Conservation (phyloP, 192 early-diverging fungal genomes). For the Jimgerdemannia lactiflua region DNA sequence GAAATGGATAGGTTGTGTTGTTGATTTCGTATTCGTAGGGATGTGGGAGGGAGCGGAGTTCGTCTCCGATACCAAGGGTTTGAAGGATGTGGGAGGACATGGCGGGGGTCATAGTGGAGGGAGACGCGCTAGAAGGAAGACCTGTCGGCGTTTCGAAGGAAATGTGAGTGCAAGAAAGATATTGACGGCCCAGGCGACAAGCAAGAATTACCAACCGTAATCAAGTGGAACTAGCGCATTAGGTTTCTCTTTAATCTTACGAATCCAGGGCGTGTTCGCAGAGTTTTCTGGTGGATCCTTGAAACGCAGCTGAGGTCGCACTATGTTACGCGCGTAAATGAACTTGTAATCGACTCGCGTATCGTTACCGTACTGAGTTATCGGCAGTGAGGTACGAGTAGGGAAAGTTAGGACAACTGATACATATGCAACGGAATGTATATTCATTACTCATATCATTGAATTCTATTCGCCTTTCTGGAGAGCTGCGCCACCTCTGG, state of each 20-base stretch:
- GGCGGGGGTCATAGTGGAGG: background rate
- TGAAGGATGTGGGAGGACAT: background rate
- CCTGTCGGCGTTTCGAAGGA: slow-evolving; percentile 5
- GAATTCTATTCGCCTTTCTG: slow-evolving; percentile 13
- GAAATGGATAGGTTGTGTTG: slow-evolving; percentile 68
- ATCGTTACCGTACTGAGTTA: slow-evolving; percentile 8
- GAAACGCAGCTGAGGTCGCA: slow-evolving; percentile 87
- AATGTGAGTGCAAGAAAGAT: background rate
- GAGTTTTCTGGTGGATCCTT: slow-evolving; percentile 89
- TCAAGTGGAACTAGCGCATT: slow-evolving; percentile 79
- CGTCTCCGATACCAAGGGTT: slow-evolving; percentile 11
- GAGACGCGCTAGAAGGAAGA: background rate
- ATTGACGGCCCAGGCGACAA: background rate
- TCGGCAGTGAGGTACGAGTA: background rate
- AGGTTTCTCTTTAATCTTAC: slow-evolving; percentile 80
- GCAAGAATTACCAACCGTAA: slow-evolving; percentile 32
- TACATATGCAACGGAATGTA: no score
- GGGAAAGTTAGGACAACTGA: no score
- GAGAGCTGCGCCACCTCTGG: slow-evolving; percentile 44
- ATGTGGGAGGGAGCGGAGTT: slow-evolving; percentile 57
- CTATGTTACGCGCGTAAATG: slow-evolving; percentile 69
- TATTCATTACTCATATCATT: no score
- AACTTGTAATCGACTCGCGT: slow-evolving; percentile 47
- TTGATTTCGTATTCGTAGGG: slow-evolving; percentile 92
- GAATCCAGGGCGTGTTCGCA: slow-evolving; percentile 64